phyloP scores from a whole-genome alignment of 345 rosid genomes.

The Cardamine occulta region DNA sequence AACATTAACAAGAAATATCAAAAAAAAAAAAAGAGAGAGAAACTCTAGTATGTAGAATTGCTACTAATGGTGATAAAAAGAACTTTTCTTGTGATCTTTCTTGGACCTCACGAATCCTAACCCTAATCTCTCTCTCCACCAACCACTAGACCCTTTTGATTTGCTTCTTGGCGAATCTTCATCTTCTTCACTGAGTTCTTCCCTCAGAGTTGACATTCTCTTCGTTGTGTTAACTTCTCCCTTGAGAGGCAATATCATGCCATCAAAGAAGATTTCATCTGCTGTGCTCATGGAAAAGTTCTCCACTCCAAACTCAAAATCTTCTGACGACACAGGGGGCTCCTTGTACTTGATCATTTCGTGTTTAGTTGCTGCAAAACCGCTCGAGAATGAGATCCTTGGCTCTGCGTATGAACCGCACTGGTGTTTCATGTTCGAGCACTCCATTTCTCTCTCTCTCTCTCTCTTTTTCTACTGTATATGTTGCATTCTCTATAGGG shows the following conservation, averaged over 20 bases:
- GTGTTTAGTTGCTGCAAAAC: constrained; percentile 58
- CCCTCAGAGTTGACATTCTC: constrained; percentile 65
- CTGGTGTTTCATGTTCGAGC: constrained; percentile 55
- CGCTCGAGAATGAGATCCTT: constrained; percentile 93
- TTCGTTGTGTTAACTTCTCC: constrained; percentile 45
- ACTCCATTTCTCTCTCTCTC: constrained; percentile 36
- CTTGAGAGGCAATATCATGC: constrained; percentile 66
- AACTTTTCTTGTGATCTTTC: constrained; percentile 44
- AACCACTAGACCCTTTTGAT: constrained; percentile 42
- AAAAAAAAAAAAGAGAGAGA: no score
- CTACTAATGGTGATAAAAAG: constrained; percentile 31
- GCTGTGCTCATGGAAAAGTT: constrained; percentile 72
- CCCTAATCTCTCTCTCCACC: constrained; percentile 48
- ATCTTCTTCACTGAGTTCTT: constrained; percentile 60
- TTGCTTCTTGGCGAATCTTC: constrained; percentile 34
- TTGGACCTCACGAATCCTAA: constrained; percentile 41
- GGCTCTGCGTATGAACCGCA: constrained; percentile 58
- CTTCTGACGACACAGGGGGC: constrained; percentile 75
- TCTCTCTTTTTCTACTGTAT: neutral
- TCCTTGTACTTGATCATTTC: constrained; percentile 60
- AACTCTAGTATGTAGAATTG: no score
- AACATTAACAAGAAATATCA: neutral
- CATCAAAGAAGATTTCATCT: constrained; percentile 77
- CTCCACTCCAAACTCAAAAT: constrained; percentile 70
- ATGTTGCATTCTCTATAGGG: constrained; percentile 16